Base-by-base conservation (phyloP, 169 alveolate genomes). In the Condylostoma magnum region DNA sequence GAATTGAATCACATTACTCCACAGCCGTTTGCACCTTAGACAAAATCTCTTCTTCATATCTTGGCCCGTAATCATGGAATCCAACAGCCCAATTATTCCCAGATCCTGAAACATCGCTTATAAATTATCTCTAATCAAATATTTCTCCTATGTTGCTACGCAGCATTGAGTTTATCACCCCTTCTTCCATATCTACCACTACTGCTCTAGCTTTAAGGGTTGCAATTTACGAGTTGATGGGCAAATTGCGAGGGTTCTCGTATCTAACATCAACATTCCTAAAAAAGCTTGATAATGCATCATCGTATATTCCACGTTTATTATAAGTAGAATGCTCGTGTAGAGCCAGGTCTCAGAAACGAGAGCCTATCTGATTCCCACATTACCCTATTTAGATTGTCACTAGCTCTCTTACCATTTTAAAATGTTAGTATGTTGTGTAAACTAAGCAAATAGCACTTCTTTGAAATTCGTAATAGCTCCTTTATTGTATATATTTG, bases 71-170 rank as follows among this genome's bases (percentile, higher is more conserved):
- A 38, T 28, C 84, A 8, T 38, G 52, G 65, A 82, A 86, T 28
- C 97, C 98, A 30, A 77, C 83, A 10, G 97, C 97, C 99, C 99
- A 97, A 89, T 97, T 97, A 86, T 96, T 96, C 18, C 99, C 99
- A 4, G 99, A 94, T 3, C 99, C 99, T 10, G 97, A 92, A 3
- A 93, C 95, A 73, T 96, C 99, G 1, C 98, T 86, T 36, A 98
- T 87, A 43, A 96, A 81, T 63, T 93, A 83, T 81, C 96, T 73
- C 68, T 83, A 72, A 33, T 96, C 99, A 77, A 98, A 96, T 44
- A 94, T 84, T 54, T 91, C 94, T 33, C 95, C 91, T 33, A 96
- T 85, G 2, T 95, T 92, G 36, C 98, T 92, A 50, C 95, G 91
- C 60, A 96, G 79, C 25, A 96, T 83, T 65, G 95, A 85, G 56